Evolutionary conservation across 805 yeast genomes (phyloP), one percentile per base, ranked within the genome.

Genomic region (Schwanniomyces vanrijiae): DNA sequence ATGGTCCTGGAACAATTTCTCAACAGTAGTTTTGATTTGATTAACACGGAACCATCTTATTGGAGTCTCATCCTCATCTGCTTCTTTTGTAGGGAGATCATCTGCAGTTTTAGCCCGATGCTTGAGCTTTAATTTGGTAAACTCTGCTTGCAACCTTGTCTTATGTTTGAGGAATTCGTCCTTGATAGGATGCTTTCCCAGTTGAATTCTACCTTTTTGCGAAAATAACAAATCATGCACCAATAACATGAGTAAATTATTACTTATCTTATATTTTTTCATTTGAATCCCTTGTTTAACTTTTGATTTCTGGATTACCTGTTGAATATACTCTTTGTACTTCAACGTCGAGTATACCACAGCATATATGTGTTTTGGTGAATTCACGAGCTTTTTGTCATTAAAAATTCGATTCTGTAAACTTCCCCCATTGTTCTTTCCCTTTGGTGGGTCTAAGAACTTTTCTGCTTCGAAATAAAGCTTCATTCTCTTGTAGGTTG

Each of bases 361-460:
- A 0, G 97, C 99, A 71, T 76, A 90, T 1, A 91, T 69, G 60
- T 92, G 97, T 58, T 87, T 88, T 1, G 97, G 96, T 49, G 90
- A 81, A 51, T 63, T 67, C 21, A 60, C 51, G 21, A 69, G 51
- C 34, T 50, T 54, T 45, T 56, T 56, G 43, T 70, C 70, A 46
- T 59, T 62, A 59, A 73, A 73, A 31, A 73, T 69, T 13, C 76
- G 62, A 37, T 64, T 60, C 51, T 73, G 73, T 18, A 73, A 52
- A 25, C 67, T 60, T 4, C 73, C 73, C 24, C 42, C 45, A 33
- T 38, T 37, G 18, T 38, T 45, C 8, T 58, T 62, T 14, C 55
- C 56, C 35, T 58, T 56, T 33, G 55, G 54, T 1, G 64, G 62
- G 28, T 52, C 58, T 31, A 73, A 53, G 46, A 67, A 69, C 61